Evolutionary conservation across 345 rosid genomes (phyloP).

Genomic region (Gossypium longicalyx): DNA sequence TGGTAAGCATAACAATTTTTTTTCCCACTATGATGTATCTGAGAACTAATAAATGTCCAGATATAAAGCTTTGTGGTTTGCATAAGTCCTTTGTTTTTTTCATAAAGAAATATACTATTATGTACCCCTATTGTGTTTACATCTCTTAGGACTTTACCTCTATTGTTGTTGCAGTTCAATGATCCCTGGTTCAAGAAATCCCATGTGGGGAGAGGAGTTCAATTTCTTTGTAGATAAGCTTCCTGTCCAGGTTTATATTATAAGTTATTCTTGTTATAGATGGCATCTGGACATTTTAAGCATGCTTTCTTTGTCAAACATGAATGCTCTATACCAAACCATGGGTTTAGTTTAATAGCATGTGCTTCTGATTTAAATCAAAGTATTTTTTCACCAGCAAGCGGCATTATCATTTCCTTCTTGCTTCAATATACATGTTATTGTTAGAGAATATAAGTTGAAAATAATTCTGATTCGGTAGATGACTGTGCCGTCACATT

Average conservation of each 20-base stretch:
- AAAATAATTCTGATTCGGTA: too few species aligned
- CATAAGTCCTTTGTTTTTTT: neutral
- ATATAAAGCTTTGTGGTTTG: neutral
- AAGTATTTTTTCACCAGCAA: neutral
- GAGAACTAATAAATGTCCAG: neutral
- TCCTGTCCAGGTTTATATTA: constrained; percentile 65
- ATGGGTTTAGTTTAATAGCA: neutral
- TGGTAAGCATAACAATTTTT: neutral
- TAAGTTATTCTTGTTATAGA: constrained; percentile 6
- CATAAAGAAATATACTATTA: neutral
- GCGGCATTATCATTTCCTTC: neutral
- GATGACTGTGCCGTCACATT: too few species aligned
- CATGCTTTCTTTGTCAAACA: neutral
- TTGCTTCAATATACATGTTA: neutral
- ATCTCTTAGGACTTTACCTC: constrained; percentile 7
- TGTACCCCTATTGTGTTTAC: neutral
- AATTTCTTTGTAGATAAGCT: constrained; percentile 84
- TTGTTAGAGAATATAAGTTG: too few species aligned
- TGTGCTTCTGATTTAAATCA: neutral
- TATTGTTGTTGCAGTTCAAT: constrained; percentile 62
- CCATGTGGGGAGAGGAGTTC: constrained; percentile 99
- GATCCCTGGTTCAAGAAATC: constrained; percentile 98
- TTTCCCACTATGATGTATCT: neutral
- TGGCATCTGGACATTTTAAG: neutral
- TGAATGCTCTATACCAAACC: neutral